Evolutionary conservation across 345 rosid genomes (phyloP).

Genomic region (Stellera chamaejasme): DNA sequence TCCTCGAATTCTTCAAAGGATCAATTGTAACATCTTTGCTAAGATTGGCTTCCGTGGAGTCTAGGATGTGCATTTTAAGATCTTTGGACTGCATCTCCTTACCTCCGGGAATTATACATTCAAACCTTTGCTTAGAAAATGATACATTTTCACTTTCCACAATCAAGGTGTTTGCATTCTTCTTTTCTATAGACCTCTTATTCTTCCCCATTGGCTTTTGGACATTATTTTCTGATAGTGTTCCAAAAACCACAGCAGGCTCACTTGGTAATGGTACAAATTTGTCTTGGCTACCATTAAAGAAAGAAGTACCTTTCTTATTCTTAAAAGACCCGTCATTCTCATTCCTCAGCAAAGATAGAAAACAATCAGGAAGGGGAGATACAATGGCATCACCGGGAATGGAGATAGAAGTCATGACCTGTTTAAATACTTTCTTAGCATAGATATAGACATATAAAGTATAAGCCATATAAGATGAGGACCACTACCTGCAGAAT

Average conservation of each 20-base stretch:
- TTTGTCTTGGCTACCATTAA: constrained; percentile 19
- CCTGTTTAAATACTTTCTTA: constrained; percentile 39
- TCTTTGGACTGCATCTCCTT: constrained; percentile 14
- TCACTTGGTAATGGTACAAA: constrained; percentile 20
- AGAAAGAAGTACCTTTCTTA: constrained; percentile 14
- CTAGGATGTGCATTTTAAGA: constrained; percentile 12
- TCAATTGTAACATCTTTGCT: constrained; percentile 8
- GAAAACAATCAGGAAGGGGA: constrained; percentile 56
- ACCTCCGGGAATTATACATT: constrained; percentile 14
- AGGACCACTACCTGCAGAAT: constrained; percentile 57
- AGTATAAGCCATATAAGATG: constrained; percentile 14
- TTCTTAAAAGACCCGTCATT: constrained; percentile 17
- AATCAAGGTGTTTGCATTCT: constrained; percentile 6
- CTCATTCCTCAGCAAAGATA: constrained; percentile 30
- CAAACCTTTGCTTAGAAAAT: constrained; percentile 10
- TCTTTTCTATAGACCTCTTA: constrained; percentile 14
- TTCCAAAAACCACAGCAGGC: constrained; percentile 19
- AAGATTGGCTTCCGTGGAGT: constrained; percentile 13
- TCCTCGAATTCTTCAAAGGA: constrained; percentile 11
- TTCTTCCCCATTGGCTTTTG: constrained; percentile 22
- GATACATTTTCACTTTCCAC: constrained; percentile 7
- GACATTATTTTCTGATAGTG: constrained; percentile 26
- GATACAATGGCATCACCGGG: constrained; percentile 46
- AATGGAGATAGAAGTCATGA: constrained; percentile 49
- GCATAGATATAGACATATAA: constrained; percentile 9